Percentiles rank a stretch among this genome's conserved stretches.
These are phyloP conservation scores for Syncephalastrum sp. DNA, from an alignment of 371 early-diverging fungal genomes.

Conservation along the genomic window DNA sequence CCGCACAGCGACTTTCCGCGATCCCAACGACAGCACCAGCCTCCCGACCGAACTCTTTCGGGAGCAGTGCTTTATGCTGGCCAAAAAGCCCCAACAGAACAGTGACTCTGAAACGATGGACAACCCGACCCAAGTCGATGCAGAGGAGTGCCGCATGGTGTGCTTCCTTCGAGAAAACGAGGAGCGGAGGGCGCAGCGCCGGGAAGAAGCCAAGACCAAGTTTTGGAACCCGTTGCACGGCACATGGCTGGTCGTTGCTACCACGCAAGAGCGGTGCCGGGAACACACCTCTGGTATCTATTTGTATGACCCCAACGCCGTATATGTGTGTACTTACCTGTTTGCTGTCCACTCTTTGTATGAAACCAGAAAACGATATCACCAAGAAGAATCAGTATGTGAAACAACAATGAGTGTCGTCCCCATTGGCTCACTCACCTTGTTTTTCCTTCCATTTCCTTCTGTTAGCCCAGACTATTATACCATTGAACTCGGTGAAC, in stretches of 20 bases:
- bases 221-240: constrained; percentile 23
- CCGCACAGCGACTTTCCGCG: constrained; percentile 6
- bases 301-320: background rate
- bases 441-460: too few relatives aligned
- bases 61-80: constrained; percentile 11
- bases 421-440: too few relatives aligned
- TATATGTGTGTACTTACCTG: background rate
- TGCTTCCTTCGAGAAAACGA: constrained; percentile 24
- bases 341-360: background rate
- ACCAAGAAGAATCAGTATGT: constrained; percentile 21
- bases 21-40: constrained; percentile 2
- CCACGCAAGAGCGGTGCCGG: constrained; percentile 20
- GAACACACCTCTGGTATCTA: constrained; percentile 18
- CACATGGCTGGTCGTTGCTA: constrained; percentile 24
- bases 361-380: constrained; percentile 14
- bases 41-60: constrained; percentile 4
- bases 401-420: too few relatives aligned
- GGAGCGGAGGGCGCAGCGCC: constrained; percentile 7
- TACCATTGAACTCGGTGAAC: constrained; percentile 22
- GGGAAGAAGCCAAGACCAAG: constrained; percentile 6
- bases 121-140: background rate
- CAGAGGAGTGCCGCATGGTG: constrained; percentile 19
- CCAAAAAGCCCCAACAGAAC: constrained; percentile 6
- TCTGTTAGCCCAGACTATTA: constrained; percentile 19
- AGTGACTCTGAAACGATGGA: background rate